These are phyloP conservation scores for Ochromonas danica DNA, from an alignment of 108 stramenopile genomes.

Conservation along the genomic window DNA sequence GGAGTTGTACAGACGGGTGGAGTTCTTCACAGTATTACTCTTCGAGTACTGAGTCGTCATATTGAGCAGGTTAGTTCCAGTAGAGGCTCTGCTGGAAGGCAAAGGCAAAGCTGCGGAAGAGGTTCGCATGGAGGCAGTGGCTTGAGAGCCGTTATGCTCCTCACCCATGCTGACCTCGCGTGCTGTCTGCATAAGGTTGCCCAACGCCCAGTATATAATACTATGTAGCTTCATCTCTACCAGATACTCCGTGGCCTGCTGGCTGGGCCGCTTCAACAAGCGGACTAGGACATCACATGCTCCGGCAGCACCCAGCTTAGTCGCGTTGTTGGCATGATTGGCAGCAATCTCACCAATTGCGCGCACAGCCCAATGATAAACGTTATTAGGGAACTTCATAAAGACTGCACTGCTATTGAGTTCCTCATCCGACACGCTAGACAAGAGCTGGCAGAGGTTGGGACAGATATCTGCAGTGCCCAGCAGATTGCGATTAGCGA, in stretches of 20 bases:
- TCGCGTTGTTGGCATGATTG: neutral
- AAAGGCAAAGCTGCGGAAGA: neutral
- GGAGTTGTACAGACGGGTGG: neutral
- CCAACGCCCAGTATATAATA: neutral
- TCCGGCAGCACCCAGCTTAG: neutral
- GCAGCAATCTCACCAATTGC: slow-evolving; percentile 18
- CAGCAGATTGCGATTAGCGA: neutral
- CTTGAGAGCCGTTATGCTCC: neutral
- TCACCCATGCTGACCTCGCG: neutral
- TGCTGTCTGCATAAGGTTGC: neutral
- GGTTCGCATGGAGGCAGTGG: neutral
- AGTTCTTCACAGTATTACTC: neutral
- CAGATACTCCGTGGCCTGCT: neutral
- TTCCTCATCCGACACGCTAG: too few species aligned
- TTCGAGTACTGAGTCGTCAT: neutral
- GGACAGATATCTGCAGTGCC: neutral
- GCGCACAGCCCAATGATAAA: neutral
- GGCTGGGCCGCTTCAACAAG: neutral
- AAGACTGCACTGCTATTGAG: too few species aligned
- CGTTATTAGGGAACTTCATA: neutral
- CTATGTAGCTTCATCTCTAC: neutral
- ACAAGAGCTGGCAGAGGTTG: too few species aligned
- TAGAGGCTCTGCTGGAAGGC: neutral
- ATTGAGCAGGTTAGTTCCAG: neutral
- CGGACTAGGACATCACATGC: neutral